These are phyloP conservation scores for Aspergillus pseudonomiae DNA, from an alignment of 2,329 filamentous ascomycete genomes.

Conservation along the genomic window DNA sequence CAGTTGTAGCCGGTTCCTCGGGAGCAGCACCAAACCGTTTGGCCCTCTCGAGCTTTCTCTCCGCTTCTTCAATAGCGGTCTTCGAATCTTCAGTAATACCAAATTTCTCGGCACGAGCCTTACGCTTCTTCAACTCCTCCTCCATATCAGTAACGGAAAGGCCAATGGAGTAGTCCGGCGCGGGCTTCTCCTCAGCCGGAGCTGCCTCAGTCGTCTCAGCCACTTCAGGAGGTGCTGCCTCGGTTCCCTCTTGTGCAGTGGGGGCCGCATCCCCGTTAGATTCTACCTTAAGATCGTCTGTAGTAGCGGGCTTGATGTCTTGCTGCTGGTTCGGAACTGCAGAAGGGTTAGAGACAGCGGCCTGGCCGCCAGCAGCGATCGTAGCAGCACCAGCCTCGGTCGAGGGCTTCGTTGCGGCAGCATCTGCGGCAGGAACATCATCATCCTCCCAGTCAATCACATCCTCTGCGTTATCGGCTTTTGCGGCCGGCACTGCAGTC, in stretches of 20 bases:
- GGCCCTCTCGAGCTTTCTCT: conserved; percentile 49
- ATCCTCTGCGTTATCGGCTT: conserved; percentile 41
- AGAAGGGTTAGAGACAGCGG: conserved; percentile 41
- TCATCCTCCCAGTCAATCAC: conserved; percentile 52
- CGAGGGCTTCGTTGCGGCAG: conserved; percentile 30
- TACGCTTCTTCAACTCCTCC: conserved; percentile 51
- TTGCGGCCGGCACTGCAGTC: conserved; percentile 26
- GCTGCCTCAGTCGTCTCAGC: conserved; percentile 21
- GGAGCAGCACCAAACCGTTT: conserved; percentile 48
- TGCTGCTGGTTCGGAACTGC: conserved; percentile 45
- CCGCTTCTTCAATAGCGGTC: conserved; percentile 43
- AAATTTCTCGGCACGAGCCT: conserved; percentile 53
- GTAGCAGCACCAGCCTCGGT: conserved; percentile 36
- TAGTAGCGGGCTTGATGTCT: conserved; percentile 41
- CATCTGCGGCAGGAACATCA: conserved; percentile 33
- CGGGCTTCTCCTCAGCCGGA: conserved; percentile 35
- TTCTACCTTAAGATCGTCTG: conserved; percentile 42
- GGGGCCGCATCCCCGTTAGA: conserved; percentile 26
- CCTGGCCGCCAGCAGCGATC: conserved; percentile 43
- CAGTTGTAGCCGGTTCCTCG: conserved; percentile 24
- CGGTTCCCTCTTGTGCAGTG: conserved; percentile 17
- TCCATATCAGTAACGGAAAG: conserved; percentile 49
- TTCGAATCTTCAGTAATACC: conserved; percentile 47
- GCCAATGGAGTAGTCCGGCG: conserved; percentile 44
- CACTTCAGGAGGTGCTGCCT: conserved; percentile 19